Evolutionary conservation across 2,329 filamentous ascomycete species (phyloP).

Genomic region (Monascus ruber): DNA sequence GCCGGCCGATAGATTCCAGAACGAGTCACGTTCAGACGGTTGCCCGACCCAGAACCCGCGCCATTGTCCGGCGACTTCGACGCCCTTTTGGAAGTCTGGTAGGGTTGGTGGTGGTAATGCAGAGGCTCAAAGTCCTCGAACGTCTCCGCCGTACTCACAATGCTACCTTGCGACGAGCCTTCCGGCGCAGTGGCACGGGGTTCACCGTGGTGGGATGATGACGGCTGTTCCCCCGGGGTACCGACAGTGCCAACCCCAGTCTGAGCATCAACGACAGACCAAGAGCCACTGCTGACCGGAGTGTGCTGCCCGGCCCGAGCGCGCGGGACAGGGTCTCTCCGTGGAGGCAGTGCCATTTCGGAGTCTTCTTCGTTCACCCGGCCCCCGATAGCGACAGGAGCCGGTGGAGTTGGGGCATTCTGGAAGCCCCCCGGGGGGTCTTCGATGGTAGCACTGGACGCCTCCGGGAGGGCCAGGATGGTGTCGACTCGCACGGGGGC

Average conservation of each 20-base stretch:
- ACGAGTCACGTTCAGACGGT: constrained; percentile 48
- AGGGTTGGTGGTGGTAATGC: constrained; percentile 41
- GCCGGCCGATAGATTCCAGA: constrained; percentile 51
- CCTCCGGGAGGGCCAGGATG: constrained; percentile 13
- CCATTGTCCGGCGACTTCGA: constrained; percentile 35
- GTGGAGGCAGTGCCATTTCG: constrained; percentile 11
- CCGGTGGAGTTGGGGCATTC: constrained; percentile 13
- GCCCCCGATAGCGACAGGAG: constrained; percentile 12
- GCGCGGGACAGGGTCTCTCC: constrained; percentile 13
- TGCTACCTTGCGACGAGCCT: constrained; percentile 23
- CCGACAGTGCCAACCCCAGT: constrained; percentile 12
- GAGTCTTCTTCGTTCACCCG: constrained; percentile 6
- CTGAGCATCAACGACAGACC: constrained; percentile 21
- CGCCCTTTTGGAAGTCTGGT: constrained; percentile 23
- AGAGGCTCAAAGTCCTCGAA: constrained; percentile 35
- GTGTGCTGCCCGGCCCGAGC: constrained; percentile 14
- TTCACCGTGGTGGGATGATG: constrained; percentile 15
- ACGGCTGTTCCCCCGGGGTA: constrained; percentile 9
- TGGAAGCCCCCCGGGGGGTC: constrained; percentile 4
- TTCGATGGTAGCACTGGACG: constrained; percentile 18
- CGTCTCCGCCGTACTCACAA: constrained; percentile 22
- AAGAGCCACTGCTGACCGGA: constrained; percentile 24
- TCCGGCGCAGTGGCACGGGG: constrained; percentile 9
- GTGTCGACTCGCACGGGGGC: constrained; percentile 25
- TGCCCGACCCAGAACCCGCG: constrained; percentile 37